These are phyloP conservation scores for Penicillium frequentans DNA, from an alignment of 2,329 filamentous ascomycete species.

Conservation along the genomic window DNA sequence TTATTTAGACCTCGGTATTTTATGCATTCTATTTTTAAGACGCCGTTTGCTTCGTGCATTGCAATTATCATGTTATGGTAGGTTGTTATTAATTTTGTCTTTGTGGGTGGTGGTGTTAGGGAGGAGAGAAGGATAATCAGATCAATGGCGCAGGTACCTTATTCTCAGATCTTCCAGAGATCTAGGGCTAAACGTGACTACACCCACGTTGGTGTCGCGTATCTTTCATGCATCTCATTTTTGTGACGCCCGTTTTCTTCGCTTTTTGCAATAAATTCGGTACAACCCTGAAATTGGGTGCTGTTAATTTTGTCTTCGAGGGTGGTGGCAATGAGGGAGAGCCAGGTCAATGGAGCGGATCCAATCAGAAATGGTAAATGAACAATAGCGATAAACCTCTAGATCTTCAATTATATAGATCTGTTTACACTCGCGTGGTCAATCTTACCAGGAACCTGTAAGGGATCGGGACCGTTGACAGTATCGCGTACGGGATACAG, in stretches of 20 bases:
- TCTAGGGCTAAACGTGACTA: no score
- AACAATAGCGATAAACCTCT: background rate
- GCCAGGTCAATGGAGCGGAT: background rate
- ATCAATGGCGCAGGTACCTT: background rate
- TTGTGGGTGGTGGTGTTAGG: background rate
- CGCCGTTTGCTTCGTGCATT: background rate
- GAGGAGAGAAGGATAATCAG: background rate
- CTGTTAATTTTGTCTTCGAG: background rate
- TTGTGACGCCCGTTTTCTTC: background rate
- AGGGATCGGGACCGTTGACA: slow-evolving; percentile 5
- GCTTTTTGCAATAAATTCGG: background rate
- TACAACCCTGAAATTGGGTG: background rate
- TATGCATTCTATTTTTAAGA: background rate
- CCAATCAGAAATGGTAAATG: background rate
- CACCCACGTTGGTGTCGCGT: no score
- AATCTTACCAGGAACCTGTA: slow-evolving; percentile 26
- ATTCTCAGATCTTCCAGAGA: background rate
- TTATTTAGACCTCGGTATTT: background rate
- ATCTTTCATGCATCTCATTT: background rate
- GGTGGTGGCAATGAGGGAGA: background rate
- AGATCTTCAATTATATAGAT: background rate
- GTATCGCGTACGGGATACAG: slow-evolving; percentile 21
- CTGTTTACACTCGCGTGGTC: background rate
- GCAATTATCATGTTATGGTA: background rate
- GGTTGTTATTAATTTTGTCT: background rate